A percentile compares a stretch with the other conserved stretches of the same genome.
Evolutionary conservation across 768 basidiomycete genomes (phyloP).

Genomic region (Termitomyces sp.): DNA sequence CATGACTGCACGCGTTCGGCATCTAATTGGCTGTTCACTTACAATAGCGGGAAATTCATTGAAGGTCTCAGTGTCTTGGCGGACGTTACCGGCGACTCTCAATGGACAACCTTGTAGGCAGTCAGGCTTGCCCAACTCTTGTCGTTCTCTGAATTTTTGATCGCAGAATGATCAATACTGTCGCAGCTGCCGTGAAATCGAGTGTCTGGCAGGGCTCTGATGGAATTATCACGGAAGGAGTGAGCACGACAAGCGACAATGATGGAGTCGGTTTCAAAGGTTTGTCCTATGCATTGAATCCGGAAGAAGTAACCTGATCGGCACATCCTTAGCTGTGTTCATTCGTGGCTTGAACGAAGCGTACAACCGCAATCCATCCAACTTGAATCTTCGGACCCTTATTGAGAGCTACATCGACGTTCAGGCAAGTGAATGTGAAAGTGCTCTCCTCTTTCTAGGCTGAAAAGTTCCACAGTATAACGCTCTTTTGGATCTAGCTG

Average conservation of each 20-base stretch:
- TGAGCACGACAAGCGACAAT: constrained; percentile 32
- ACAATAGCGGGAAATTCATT: constrained; percentile 50
- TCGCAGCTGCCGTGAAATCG: constrained; percentile 38
- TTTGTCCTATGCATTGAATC: constrained; percentile 10
- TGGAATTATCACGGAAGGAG: constrained; percentile 50
- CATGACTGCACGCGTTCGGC: constrained; percentile 43
- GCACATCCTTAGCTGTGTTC: constrained; percentile 28
- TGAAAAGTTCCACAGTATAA: constrained; percentile 32
- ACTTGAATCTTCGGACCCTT: constrained; percentile 32
- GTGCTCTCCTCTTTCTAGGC: background rate
- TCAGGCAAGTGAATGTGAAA: constrained; percentile 27
- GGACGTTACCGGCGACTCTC: constrained; percentile 33
- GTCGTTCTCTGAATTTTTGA: background rate
- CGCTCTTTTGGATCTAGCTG: constrained; percentile 43
- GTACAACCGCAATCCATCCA: constrained; percentile 31
- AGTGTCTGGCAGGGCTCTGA: constrained; percentile 41
- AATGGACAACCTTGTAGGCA: constrained; percentile 38
- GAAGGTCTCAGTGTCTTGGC: constrained; percentile 45
- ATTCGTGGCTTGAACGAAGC: constrained; percentile 46
- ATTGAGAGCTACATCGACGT: constrained; percentile 48
- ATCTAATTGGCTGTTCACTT: constrained; percentile 44
- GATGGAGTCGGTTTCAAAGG: constrained; percentile 52
- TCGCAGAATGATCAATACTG: constrained; percentile 29
- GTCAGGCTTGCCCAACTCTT: background rate
- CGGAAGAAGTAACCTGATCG: background rate